phyloP scores from a whole-genome alignment of 257 asterid species.

The Solanum chmielewskii region DNA sequence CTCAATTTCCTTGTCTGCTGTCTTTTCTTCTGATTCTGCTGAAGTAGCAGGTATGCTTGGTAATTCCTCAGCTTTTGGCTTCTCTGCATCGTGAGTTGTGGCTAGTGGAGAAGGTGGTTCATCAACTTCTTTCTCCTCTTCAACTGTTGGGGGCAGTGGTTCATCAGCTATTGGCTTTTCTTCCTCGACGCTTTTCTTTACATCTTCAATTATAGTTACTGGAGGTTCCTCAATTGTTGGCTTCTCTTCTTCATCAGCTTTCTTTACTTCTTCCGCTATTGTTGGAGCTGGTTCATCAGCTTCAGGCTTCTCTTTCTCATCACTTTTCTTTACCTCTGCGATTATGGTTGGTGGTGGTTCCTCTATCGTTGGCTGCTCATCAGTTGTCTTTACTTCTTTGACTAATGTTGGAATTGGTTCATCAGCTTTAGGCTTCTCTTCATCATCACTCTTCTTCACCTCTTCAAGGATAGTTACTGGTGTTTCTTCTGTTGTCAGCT shows the following conservation, averaged over 20 bases:
- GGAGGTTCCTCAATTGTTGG: not conserved
- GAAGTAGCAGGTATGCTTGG: not conserved
- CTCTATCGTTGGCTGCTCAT: not conserved
- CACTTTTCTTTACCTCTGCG: not conserved
- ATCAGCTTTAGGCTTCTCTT: not conserved
- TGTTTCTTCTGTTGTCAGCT: not conserved
- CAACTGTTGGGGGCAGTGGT: not conserved
- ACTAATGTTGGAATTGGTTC: not conserved
- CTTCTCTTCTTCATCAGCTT: not conserved
- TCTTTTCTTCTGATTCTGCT: conserved; percentile 14
- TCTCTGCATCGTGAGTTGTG: conserved; percentile 5
- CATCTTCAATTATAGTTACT: not conserved
- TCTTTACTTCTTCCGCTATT: not conserved
- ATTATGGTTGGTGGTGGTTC: not conserved
- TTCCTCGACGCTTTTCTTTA: not conserved
- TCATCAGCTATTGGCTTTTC: conserved; percentile 13
- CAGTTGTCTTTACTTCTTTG: not conserved
- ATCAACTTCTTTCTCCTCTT: conserved; percentile 1
- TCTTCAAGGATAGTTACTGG: not conserved
- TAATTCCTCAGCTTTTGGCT: conserved; percentile 8
- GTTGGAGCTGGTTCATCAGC: not conserved
- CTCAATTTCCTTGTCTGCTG: conserved; percentile 28
- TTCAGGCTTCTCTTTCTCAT: not conserved
- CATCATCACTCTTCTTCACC: not conserved
- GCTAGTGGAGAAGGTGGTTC: not conserved